Evolutionary conservation across 345 rosid species (phyloP), one percentile per base, ranked within the genome.

Genomic region (Lumnitzera racemosa): DNA sequence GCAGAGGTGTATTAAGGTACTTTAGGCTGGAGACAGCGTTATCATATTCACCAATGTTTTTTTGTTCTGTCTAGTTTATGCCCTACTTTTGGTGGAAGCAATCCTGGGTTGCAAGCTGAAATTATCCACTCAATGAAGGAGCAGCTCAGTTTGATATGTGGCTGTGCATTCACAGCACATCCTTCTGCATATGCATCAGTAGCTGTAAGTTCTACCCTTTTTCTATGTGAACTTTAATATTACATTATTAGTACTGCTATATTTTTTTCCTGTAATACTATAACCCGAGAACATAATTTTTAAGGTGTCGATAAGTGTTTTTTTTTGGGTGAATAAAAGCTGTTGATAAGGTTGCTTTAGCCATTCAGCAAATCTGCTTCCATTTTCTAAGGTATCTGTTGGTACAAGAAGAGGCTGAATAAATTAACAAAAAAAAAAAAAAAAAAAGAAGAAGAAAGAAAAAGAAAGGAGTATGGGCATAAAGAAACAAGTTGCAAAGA

Each of bases 21-120:
- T 36, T 7, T 1, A 4, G 43, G 43, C 10, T 3, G 43, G 9
- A 36, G 43, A 4, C 10, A 9, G 43, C 7, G 43, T 9, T 36
- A 36, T 36, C 7, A 36, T 36, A 46, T 60, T 17, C 53, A 11
- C 25, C 17, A 25, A 51, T 13, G 43, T 11, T 12, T 51, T 61
- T 53, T 24, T 51, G 27, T 13, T 51, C 13, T 69, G 55, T 16
- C 41, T 80, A 89, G 98, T 55, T 70, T 89, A 64, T 85, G 83
- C 64, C 90, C 97, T 36, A 85, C 96, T 4, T 65, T 85, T 63
- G 96, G 98, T 52, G 98, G 98, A 78, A 87, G 86, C 81, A 92
- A 81, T 77, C 91, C 96, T 1, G 98, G 98, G 61, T 55, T 79
- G 76, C 80, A 72, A 25, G 77, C 96, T 0, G 96, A 92, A 77